These are phyloP conservation scores for Sicyos edulis DNA, from an alignment of 306 rosid genomes.

Conservation along the genomic window DNA sequence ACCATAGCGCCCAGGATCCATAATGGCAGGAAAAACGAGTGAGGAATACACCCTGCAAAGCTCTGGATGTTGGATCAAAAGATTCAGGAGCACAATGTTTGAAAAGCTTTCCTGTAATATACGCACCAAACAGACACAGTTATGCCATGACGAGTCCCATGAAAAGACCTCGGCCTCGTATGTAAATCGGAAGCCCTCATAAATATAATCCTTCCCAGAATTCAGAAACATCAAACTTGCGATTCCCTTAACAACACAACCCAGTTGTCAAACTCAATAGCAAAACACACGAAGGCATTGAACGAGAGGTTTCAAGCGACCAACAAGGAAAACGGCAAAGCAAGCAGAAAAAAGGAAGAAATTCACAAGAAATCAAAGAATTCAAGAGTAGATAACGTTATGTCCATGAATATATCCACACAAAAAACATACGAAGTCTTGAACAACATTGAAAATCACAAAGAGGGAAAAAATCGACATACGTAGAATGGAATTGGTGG, in stretches of 20 bases:
- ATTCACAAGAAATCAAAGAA: neutral
- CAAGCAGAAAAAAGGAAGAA: neutral
- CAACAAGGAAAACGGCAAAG: neutral
- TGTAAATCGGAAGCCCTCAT: conserved; percentile 39
- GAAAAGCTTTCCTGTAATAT: conserved; percentile 78
- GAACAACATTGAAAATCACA: neutral
- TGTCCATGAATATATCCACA: neutral
- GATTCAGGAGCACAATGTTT: conserved; percentile 50
- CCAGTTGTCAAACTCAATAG: conserved; percentile 9
- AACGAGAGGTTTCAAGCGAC: neutral
- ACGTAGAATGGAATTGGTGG: neutral
- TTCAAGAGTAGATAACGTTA: neutral
- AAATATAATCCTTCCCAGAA: conserved; percentile 38
- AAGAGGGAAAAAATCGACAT: neutral
- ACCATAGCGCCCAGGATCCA: conserved; percentile 98
- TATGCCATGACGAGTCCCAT: conserved; percentile 64
- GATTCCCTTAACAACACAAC: conserved; percentile 17
- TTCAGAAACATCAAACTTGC: conserved; percentile 35
- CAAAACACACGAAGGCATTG: neutral
- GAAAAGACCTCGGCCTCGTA: conserved; percentile 44
- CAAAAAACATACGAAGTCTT: neutral
- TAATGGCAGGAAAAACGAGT: conserved; percentile 52
- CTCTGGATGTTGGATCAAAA: conserved; percentile 35
- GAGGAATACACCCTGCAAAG: conserved; percentile 28
- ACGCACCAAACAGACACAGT: conserved; percentile 67